Conservation (phyloP, 805 yeast genomes). For the Lipomyces chichibuensis region DNA sequence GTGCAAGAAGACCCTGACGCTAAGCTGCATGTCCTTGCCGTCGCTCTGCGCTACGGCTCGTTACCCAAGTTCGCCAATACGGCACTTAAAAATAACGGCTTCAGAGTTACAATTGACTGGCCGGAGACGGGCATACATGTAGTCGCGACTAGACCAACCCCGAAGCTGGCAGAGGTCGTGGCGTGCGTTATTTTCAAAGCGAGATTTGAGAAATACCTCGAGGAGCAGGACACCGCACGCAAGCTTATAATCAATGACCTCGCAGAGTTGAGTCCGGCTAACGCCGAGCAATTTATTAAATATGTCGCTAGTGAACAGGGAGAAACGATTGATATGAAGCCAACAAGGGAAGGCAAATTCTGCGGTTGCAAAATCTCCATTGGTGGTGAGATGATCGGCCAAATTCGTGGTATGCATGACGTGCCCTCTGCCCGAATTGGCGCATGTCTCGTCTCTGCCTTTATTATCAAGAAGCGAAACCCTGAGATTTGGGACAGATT, state of each 20-base stretch:
- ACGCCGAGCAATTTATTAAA: slow-evolving; percentile 21
- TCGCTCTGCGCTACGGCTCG: slow-evolving; percentile 26
- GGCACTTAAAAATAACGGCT: not conserved
- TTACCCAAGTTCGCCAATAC: slow-evolving; percentile 17
- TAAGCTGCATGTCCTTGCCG: slow-evolving; percentile 23
- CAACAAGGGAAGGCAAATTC: not conserved
- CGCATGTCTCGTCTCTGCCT: slow-evolving; percentile 25
- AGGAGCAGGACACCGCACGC: not conserved
- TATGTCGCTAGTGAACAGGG: slow-evolving; percentile 18
- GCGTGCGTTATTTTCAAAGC: slow-evolving; percentile 23
- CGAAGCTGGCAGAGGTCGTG: slow-evolving; percentile 18
- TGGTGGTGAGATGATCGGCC: slow-evolving; percentile 21
- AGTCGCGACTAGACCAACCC: not conserved
- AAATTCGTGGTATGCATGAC: slow-evolving; percentile 23
- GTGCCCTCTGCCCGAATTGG: slow-evolving; percentile 15
- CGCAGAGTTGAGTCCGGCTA: slow-evolving; percentile 23
- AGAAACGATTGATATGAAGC: not conserved
- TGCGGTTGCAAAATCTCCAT: slow-evolving; percentile 14
- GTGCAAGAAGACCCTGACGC: slow-evolving; percentile 8
- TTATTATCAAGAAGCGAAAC: slow-evolving; percentile 19
- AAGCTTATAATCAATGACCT: slow-evolving; percentile 21
- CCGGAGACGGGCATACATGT: slow-evolving; percentile 13
- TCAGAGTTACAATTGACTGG: slow-evolving; percentile 20
- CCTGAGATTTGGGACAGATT: slow-evolving; percentile 23
- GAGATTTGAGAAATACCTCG: slow-evolving; percentile 10